Percentiles rank a stretch among this genome's conserved stretches.
These are phyloP conservation scores for Yamadazyma diddensiae DNA, from an alignment of 1,139 yeast genomes.

Conservation along the genomic window DNA sequence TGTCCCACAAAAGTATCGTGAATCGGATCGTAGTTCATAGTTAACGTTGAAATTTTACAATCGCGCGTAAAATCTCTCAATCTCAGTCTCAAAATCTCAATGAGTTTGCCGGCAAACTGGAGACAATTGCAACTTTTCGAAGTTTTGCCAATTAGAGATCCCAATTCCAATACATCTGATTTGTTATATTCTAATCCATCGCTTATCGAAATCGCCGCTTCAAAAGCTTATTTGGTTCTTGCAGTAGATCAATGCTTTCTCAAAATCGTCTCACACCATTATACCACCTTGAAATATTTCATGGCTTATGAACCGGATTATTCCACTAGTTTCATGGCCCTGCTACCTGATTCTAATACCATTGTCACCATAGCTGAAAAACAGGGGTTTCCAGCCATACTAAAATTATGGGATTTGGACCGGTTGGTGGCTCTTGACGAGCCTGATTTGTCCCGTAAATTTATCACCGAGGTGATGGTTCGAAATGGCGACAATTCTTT, in stretches of 20 bases:
- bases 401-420: constrained; percentile 72
- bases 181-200: constrained; percentile 81
- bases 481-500: constrained; percentile 60
- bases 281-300: constrained; percentile 46
- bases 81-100: constrained; percentile 3
- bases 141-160: constrained; percentile 79
- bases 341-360: constrained; percentile 45
- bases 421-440: constrained; percentile 36
- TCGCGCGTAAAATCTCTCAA: constrained; percentile 1
- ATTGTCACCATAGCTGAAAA: constrained; percentile 72
- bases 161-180: constrained; percentile 57
- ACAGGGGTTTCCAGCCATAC: constrained; percentile 63
- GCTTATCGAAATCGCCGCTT: constrained; percentile 58
- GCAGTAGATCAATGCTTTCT: constrained; percentile 57
- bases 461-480: constrained; percentile 31
- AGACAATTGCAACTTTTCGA: constrained; percentile 89
- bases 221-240: constrained; percentile 52
- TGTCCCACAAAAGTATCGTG: constrained; percentile 23
- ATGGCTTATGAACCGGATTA: constrained; percentile 65
- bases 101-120: constrained; percentile 52
- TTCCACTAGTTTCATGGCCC: constrained; percentile 54
- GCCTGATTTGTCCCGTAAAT: constrained; percentile 24
- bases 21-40: constrained; percentile 33
- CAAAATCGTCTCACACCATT: constrained; percentile 53
- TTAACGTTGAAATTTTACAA: constrained; percentile 1